Evolutionary conservation across 1,284 basidiomycete species (phyloP).

Genomic region (Tremellales sp.): DNA sequence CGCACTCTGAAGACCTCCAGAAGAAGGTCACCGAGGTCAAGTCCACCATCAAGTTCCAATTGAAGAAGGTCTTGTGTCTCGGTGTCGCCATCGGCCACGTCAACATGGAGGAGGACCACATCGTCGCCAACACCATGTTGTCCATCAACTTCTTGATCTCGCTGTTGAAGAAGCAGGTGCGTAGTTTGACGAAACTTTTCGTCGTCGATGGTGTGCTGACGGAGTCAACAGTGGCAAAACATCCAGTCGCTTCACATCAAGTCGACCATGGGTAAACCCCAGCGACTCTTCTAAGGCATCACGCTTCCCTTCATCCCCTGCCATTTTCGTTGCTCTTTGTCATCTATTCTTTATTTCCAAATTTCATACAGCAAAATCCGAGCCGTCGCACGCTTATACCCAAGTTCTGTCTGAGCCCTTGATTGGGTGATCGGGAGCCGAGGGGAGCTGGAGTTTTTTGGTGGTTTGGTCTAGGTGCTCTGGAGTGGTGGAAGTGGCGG

Average conservation of each 20-base stretch:
- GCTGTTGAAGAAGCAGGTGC: constrained; percentile 85
- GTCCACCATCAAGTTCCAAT: constrained; percentile 99
- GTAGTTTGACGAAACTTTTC: constrained; percentile 5
- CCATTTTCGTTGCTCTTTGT: constrained; percentile 1
- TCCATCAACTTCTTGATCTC: constrained; percentile 99
- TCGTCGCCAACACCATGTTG: constrained; percentile 95
- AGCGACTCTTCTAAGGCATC: constrained; percentile 78
- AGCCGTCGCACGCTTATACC: constrained; percentile 52
- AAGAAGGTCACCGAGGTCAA: constrained; percentile 95
- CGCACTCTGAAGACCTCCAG: constrained; percentile 83
- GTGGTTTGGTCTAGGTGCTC: too few relatives aligned
- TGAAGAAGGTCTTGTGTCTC: constrained; percentile 99
- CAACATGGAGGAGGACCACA: constrained; percentile 96
- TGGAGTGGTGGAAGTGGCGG: too few relatives aligned
- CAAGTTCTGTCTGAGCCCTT: constrained; percentile 49
- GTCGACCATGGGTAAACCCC: constrained; percentile 97
- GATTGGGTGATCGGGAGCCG: constrained; percentile 43
- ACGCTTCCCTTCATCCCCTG: background rate
- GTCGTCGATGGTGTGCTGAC: constrained; percentile 11
- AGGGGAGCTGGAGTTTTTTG: constrained; percentile 51
- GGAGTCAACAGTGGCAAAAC: constrained; percentile 82
- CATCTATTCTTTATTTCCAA: constrained; percentile 4
- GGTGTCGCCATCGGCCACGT: constrained; percentile 98
- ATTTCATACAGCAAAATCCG: constrained; percentile 34
- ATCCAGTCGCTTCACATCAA: constrained; percentile 99